A percentile compares a stretch with the other conserved stretches of the same genome.
Conservation (phyloP, 805 yeast species). For the Ogataea salicorniae region DNA sequence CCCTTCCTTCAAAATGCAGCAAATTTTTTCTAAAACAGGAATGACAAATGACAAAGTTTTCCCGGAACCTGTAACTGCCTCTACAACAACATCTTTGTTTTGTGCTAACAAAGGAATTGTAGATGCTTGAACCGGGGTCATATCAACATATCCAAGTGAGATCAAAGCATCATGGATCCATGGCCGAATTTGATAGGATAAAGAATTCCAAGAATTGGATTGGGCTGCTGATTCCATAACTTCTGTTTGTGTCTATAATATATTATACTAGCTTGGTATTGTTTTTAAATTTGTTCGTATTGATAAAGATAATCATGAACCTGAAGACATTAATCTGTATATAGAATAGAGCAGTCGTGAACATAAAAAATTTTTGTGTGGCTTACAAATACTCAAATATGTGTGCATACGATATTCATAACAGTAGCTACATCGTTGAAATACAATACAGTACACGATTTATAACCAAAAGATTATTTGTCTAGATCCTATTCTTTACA, state of each 20-base stretch:
- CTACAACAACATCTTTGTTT: slow-evolving; percentile 93
- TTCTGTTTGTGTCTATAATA: neutral
- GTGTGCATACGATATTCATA: too few species aligned
- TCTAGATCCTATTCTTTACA: too few species aligned
- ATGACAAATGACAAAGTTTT: slow-evolving; percentile 87
- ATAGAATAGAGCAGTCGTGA: too few species aligned
- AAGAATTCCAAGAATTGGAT: slow-evolving; percentile 59
- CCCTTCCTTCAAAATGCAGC: slow-evolving; percentile 17
- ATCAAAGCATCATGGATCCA: slow-evolving; percentile 69
- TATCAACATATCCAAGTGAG: slow-evolving; percentile 68
- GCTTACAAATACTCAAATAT: too few species aligned
- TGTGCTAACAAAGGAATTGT: slow-evolving; percentile 79
- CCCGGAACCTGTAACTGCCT: slow-evolving; percentile 98
- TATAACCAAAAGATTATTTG: too few species aligned
- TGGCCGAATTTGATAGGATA: slow-evolving; percentile 50
- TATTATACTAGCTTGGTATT: neutral
- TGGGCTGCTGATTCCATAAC: slow-evolving; percentile 18
- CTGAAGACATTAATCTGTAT: too few species aligned
- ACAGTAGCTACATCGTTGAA: too few species aligned
- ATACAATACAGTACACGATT: too few species aligned
- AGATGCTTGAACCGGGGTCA: slow-evolving; percentile 98
- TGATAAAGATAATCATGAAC: too few species aligned
- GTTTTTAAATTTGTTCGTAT: too few species aligned
- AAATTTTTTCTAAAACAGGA: slow-evolving; percentile 70
- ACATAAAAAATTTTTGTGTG: too few species aligned